Base-by-base conservation (phyloP, 75 land plant species). In the Pinus tabuliformis region DNA sequence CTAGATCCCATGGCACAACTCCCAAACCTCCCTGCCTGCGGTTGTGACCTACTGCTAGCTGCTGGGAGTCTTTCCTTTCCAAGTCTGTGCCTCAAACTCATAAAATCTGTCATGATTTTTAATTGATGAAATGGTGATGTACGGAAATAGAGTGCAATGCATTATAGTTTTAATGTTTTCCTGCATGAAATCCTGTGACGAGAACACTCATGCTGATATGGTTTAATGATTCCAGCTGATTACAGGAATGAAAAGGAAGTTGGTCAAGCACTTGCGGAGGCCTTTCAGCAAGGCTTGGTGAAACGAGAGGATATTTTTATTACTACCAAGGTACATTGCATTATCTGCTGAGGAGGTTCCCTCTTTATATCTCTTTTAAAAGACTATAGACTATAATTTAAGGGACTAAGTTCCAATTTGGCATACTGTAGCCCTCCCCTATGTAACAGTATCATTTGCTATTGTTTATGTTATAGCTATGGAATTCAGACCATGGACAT, bases 401-500 rank as follows among this genome's bases (percentile, higher is more conserved):
- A 68, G 36, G 13, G 20, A 68, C 26, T 39, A 49, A 49, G 54
- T 49, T 49, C 54, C 54, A 49, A 26, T 49, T 49, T 49, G 2
- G 12, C 54, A 49, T 49, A 49, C 54, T 9, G 12, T 49, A 76
- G 59, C 37, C n/a, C 54, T 18, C 36, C 70, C 18, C 9, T 59
- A 28, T 57, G 73, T 62, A 62, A 62, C 65, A 57, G 36, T 28
- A 62, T 54, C 45, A 20, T 60, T 26, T 81, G 49, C 58, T 56
- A 4, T 16, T 4, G 21, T 77, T 56, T 54, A 39, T 56, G 9
- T 59, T 62, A 73, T 88, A 95, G 98, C 89, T 95, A 18, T 97
- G 99, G 99, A 97, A 92, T 74, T 92, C 98, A 42, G 99, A 97
- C 74, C 99, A 97, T 79, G 93, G 93, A 24, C 98, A 94, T 83